Evolutionary conservation across 176 grass and related monocot species (phyloP), one percentile per base, ranked within the genome.

Genomic region (Oryza meridionalis): DNA sequence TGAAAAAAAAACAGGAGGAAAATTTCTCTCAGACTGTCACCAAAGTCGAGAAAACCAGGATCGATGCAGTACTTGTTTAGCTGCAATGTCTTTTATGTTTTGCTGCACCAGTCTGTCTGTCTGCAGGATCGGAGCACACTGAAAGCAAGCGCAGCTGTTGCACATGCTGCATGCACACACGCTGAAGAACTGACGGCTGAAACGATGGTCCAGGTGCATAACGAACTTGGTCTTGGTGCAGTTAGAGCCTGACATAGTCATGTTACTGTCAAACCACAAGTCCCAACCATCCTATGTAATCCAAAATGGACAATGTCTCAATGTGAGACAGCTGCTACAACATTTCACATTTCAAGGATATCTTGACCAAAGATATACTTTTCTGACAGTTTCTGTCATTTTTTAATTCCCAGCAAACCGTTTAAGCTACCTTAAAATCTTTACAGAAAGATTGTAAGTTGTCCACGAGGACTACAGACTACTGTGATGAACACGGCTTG

Each of bases 201-300:
- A 84, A 24, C 73, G 6, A 70, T 44, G 51, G 71, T 76, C 77
- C 77, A 86, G 11, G 11, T 29, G 29, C 61, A 65, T 86, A 66
- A 65, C 43, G 53, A 64, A 66, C 27, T 50, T 53, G 84, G 45
- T 17, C 21, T 65, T 53, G 84, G 33, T 17, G 32, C 71, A 80
- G 44, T 2, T 81, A 43, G 13, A 47, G 17, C 15, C 66, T 44
- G 73, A 83, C 80, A 73, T 69, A 6, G 71, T 62, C 78, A 76
- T 62, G 85, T 76, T 70, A 81, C 78, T 87, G 47, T 87, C 85
- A 76, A 76, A 69, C 37, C 69, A 82, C 85, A 79, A 76, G 49
- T 76, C 81, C 85, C 78, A 87, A 81, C 77, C 32, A 86, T 38
- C 35, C 70, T 59, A 69, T 65, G 44, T 13, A 59, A 46, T 61